Percentiles rank a stretch among this genome's conserved stretches.
phyloP scores from a whole-genome alignment of 805 yeast species.

The Ogataea pini region DNA sequence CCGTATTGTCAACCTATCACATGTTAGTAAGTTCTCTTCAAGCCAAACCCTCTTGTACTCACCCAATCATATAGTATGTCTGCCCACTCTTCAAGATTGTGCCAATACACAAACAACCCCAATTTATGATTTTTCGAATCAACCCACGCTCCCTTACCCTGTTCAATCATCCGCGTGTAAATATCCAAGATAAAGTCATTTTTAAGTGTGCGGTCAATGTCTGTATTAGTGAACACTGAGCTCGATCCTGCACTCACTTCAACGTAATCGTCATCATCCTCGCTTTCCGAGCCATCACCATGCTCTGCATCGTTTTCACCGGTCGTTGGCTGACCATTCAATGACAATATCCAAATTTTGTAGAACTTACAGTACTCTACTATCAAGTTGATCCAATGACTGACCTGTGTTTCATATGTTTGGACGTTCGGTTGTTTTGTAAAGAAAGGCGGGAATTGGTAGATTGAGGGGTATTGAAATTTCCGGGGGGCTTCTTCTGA shows the following conservation, averaged over 20 bases:
- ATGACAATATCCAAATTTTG: conserved; percentile 54
- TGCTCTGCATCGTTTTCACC: conserved; percentile 31
- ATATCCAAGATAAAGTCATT: conserved; percentile 57
- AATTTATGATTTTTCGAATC: conserved; percentile 44
- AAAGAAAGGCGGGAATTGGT: conserved; percentile 86
- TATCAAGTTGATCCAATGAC: conserved; percentile 74
- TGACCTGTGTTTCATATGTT: conserved; percentile 72
- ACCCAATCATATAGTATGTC: conserved; percentile 61
- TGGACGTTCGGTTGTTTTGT: conserved; percentile 85
- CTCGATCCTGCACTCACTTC: conserved; percentile 9
- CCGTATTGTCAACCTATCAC: conserved; percentile 60
- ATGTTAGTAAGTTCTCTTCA: conserved; percentile 25
- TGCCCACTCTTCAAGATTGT: conserved; percentile 68
- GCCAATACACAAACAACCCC: conserved; percentile 67
- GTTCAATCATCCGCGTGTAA: conserved; percentile 54
- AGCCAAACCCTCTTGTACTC: too few relatives aligned
- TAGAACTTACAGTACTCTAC: conserved; percentile 58
- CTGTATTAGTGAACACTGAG: conserved; percentile 50
- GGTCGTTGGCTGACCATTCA: conserved; percentile 33
- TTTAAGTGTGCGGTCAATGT: conserved; percentile 54
- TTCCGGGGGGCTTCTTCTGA: conserved; percentile 1
- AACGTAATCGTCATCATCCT: conserved; percentile 18
- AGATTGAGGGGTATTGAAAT: conserved; percentile 51
- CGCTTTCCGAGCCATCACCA: conserved; percentile 22
- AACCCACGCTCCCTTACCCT: conserved; percentile 58